Evolutionary conservation across 805 yeast genomes (phyloP), one percentile per base, ranked within the genome.

Genomic region (Ogataea parapolymorpha): DNA sequence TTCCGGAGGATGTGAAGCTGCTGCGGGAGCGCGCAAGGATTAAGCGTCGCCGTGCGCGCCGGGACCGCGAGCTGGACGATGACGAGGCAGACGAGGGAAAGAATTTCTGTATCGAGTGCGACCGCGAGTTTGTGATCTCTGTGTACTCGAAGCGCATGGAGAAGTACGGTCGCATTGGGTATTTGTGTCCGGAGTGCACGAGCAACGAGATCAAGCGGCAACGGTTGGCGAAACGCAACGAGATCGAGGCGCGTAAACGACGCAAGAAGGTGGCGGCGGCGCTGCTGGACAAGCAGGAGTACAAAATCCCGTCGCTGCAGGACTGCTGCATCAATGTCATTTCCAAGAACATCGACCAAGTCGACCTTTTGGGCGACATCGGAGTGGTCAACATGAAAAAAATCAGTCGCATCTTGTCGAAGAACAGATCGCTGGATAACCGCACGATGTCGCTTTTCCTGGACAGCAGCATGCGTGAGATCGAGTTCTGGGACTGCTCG

Each of bases 401-500:
- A 59, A 80, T 93, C 36, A 76, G 87, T 16, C 74, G 79, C 38
- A 89, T 95, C 44, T 61, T 93, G 23, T 80, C 93, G 16, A 80
- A 85, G 43, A 93, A 90, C 62, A 66, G 99, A 38, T 83, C 93
- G 0, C 66, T 93, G 35, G 77, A 82, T 54, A 80, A 83, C 48
- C 66, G 74, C 13, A 89, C 97, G 0, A 61, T 90, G 58, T 66
- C 80, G 33, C 67, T 93, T 35, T 91, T 93, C 56, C 65, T 93
- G 38, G 78, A 79, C 34, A 74, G 87, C 0, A 70, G 73, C 12
- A 58, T 79, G 35, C 74, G 63, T 41, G 59, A 65, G 3, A 63
- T 93, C 22, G 85, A 85, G 47, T 79, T 93, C 48, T 87, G 95
- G 89, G 99, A 93, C 63, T 93, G 99, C 60, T 88, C 96, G 0